Percentiles rank a stretch among this genome's conserved stretches.
phyloP scores from a whole-genome alignment of 768 basidiomycete species.

The Mycena leptocephala region DNA sequence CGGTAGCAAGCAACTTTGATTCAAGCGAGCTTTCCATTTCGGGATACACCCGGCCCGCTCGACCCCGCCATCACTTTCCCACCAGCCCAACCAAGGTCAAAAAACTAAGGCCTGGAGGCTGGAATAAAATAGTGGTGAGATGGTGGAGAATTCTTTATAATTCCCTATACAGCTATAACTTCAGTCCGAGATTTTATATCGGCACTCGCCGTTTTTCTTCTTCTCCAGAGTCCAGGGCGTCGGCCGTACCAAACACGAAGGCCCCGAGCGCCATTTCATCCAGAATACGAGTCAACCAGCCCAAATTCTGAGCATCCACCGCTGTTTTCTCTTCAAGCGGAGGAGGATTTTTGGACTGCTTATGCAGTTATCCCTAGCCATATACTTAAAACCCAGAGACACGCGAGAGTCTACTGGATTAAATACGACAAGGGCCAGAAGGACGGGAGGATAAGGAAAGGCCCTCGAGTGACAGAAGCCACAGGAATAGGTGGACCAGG shows the following conservation, averaged over 20 bases:
- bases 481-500: neutral
- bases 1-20: too few relatives aligned
- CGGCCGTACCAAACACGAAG: neutral
- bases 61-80: too few relatives aligned
- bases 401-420: neutral
- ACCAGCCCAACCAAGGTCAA: too few relatives aligned
- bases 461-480: neutral
- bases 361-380: neutral
- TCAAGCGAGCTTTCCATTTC: too few relatives aligned
- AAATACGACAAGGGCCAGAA: neutral
- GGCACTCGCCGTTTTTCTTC: neutral
- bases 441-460: neutral
- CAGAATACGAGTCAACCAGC: neutral
- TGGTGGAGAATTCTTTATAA: too few relatives aligned
- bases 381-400: neutral
- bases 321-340: too few relatives aligned
- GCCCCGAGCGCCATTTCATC: neutral
- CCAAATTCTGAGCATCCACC: too few relatives aligned
- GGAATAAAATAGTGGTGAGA: too few relatives aligned
- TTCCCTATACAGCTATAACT: too few relatives aligned
- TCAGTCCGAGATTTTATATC: neutral
- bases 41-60: too few relatives aligned
- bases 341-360: neutral
- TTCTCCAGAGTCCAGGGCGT: neutral
- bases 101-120: too few relatives aligned